Evolutionary conservation across 768 basidiomycete genomes (phyloP).

Genomic region (Tricholoma flavovirens): DNA sequence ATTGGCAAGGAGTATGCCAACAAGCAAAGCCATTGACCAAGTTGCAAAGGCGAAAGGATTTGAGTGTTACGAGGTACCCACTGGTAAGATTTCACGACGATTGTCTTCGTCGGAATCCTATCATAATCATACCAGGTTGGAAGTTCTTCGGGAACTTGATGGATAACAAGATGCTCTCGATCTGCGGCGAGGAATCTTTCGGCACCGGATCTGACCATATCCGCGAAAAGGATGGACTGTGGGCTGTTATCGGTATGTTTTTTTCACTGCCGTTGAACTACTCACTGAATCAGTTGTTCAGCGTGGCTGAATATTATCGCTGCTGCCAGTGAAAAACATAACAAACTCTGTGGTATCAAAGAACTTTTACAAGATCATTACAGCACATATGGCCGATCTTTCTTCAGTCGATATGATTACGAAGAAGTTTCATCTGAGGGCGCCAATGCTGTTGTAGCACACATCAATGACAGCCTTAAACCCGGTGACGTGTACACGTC

Average conservation of each 20-base stretch:
- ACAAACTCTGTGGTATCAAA: slow-evolving; percentile 81
- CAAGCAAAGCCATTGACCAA: slow-evolving; percentile 91
- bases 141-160: slow-evolving; percentile 99
- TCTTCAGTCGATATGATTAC: slow-evolving; percentile 99
- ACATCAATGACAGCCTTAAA: slow-evolving; percentile 67
- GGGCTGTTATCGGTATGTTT: slow-evolving; percentile 86
- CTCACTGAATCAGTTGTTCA: slow-evolving; percentile 22
- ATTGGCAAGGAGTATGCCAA: slow-evolving; percentile 95
- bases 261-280: neutral
- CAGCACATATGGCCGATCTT: slow-evolving; percentile 88
- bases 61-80: slow-evolving; percentile 94
- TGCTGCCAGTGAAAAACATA: slow-evolving; percentile 69
- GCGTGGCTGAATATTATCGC: slow-evolving; percentile 98
- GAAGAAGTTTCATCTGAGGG: slow-evolving; percentile 93
- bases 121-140: slow-evolving; percentile 60
- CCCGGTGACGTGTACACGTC: slow-evolving; percentile 60
- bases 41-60: slow-evolving; percentile 92
- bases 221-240: slow-evolving; percentile 98
- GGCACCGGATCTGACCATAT: slow-evolving; percentile 99
- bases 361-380: slow-evolving; percentile 88
- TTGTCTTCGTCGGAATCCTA: neutral
- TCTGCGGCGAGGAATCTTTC: slow-evolving; percentile 99
- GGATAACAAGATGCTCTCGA: slow-evolving; percentile 96
- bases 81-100: slow-evolving; percentile 49
- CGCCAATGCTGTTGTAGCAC: slow-evolving; percentile 78